Conservation (phyloP, 176 grass and related monocot genomes). For the Musa beccarii region DNA sequence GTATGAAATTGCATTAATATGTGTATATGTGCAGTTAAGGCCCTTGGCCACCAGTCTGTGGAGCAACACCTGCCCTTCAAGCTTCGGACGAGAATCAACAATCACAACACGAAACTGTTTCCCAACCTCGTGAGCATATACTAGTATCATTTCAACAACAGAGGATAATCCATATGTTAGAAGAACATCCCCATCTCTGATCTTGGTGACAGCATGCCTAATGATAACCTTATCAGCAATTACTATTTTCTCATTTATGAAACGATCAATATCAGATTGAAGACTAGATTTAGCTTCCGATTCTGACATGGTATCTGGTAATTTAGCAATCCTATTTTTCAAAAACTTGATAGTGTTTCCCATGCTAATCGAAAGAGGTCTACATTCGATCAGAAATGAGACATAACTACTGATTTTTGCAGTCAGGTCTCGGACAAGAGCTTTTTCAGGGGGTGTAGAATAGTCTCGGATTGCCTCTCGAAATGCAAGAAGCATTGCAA, state of each 20-base stretch:
- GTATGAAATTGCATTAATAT: constrained; percentile 71
- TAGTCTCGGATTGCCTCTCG: constrained; percentile 66
- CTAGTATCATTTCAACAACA: constrained; percentile 69
- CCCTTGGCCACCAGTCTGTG: constrained; percentile 46
- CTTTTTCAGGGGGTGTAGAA: constrained; percentile 51
- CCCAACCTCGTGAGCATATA: constrained; percentile 46
- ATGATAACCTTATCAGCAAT: constrained; percentile 61
- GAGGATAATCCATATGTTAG: constrained; percentile 65
- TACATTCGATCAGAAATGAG: constrained; percentile 72
- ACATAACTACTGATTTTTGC: constrained; percentile 59
- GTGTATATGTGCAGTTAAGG: constrained; percentile 60
- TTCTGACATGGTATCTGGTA: constrained; percentile 40
- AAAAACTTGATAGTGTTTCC: constrained; percentile 70
- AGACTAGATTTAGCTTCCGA: constrained; percentile 57
- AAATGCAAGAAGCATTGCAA: constrained; percentile 83
- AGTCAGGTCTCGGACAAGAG: constrained; percentile 50
- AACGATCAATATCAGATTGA: constrained; percentile 73
- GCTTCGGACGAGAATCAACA: constrained; percentile 61
- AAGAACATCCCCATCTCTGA: constrained; percentile 67
- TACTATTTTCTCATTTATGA: constrained; percentile 81
- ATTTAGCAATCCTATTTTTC: constrained; percentile 50
- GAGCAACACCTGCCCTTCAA: constrained; percentile 53
- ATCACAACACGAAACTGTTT: constrained; percentile 55
- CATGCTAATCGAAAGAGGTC: constrained; percentile 75
- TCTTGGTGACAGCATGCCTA: constrained; percentile 54